These are phyloP conservation scores for Entonaema liquescens DNA, from an alignment of 495 filamentous ascomycete genomes.

Conservation along the genomic window DNA sequence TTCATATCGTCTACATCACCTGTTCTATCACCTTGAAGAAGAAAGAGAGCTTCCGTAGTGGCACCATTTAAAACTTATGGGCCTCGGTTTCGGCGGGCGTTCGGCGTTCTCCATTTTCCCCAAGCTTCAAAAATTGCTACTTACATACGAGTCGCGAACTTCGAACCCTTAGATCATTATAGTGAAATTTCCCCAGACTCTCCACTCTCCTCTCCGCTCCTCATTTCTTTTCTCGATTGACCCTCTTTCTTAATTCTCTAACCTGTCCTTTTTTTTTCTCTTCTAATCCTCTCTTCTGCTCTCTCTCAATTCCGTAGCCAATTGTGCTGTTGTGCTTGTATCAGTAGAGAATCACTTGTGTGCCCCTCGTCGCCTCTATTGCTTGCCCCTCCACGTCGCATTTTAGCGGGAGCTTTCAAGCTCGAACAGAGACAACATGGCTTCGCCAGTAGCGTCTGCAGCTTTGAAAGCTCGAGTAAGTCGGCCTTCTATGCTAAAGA, in stretches of 20 bases:
- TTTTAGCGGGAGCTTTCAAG: constrained; percentile 23
- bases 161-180: background rate
- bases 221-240: constrained; percentile 13
- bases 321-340: constrained; percentile 6
- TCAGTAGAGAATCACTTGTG: constrained; percentile 12
- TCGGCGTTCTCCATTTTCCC: constrained; percentile 42
- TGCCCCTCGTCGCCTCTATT: constrained; percentile 6
- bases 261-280: constrained; percentile 5
- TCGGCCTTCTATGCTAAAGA: constrained; percentile 79
- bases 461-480: constrained; percentile 77
- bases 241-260: constrained; percentile 9
- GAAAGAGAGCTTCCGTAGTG: constrained; percentile 17
- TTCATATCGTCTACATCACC: background rate
- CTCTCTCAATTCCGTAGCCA: background rate
- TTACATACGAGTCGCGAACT: constrained; percentile 18
- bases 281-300: constrained; percentile 3
- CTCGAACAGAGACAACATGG: constrained; percentile 47
- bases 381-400: constrained; percentile 17
- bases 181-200: constrained; percentile 28
- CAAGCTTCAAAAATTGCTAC: constrained; percentile 23
- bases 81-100: constrained; percentile 22
- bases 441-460: constrained; percentile 68
- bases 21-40: constrained; percentile 22
- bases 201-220: constrained; percentile 19
- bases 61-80: constrained; percentile 21